Percentiles rank a stretch among this genome's conserved stretches.
Evolutionary conservation across 208 protist genomes (phyloP).

Genomic region (Trichomonas gallinae): DNA sequence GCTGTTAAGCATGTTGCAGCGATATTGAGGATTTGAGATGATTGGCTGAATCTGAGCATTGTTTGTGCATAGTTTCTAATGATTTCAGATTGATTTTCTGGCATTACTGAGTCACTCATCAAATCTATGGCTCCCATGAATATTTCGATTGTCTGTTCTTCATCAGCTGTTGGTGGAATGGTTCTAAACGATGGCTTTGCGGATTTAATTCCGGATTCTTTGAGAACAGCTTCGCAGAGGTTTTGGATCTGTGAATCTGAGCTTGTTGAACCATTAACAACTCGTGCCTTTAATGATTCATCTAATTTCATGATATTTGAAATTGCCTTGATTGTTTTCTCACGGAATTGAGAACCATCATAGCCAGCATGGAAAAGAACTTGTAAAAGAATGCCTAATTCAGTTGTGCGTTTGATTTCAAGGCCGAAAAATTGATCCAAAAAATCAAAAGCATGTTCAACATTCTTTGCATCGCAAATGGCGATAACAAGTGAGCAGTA

Average conservation of each 20-base stretch:
- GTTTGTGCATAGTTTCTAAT: not conserved
- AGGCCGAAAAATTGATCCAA: not conserved
- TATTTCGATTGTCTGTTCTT: not conserved
- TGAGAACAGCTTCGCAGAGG: not conserved
- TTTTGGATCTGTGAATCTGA: not conserved
- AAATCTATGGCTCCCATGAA: not conserved
- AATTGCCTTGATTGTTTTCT: not conserved
- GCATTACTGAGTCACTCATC: not conserved
- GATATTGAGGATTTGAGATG: not conserved
- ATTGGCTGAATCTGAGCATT: not conserved
- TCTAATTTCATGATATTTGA: not conserved
- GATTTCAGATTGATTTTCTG: not conserved
- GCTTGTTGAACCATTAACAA: not conserved
- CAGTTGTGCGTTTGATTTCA: not conserved
- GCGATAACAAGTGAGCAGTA: not conserved
- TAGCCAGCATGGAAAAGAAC: not conserved
- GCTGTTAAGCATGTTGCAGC: not conserved
- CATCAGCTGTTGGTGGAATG: not conserved
- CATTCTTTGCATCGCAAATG: not conserved
- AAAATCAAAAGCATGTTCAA: not conserved
- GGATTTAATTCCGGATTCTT: not conserved
- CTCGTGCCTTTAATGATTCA: not conserved
- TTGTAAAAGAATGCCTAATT: not conserved
- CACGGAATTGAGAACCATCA: not conserved
- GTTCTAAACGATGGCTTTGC: not conserved